Base-by-base conservation (phyloP, 495 filamentous ascomycete genomes). In the Talaromyces stipitatus region DNA sequence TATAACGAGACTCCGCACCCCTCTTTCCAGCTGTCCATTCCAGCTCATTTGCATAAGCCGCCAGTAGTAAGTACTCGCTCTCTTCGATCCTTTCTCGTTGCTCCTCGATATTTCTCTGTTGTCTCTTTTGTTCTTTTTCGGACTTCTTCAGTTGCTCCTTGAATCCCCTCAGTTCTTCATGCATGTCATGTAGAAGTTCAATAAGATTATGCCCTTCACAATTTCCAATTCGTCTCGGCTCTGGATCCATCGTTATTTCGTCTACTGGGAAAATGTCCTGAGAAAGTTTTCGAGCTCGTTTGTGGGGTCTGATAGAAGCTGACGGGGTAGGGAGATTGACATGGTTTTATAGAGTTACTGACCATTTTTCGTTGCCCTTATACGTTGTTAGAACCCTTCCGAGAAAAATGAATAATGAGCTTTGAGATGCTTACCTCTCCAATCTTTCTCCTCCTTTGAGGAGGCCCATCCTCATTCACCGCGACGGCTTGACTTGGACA, bases 391-490 rank as follows among this genome's bases (percentile, higher is more conserved):
- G n/a, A 50, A 28, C 6, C 10, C 24, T 12, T 50, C 11, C n/a
- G 22, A 50, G 28, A 16, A 50, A 50, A 24, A 50, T 20, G 47
- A 50, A 50, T 50, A 28, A 29, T 26, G n/a, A n/a, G n/a, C n/a
- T n/a, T n/a, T n/a, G n/a, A 28, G 11, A 28, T 50, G 11, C 23
- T 50, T 50, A 50, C 46, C 16, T 50, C 43, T 46, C 43, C 43
- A 46, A 46, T 9, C 43, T 46, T 24, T 46, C 43, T 46, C 22
- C 43, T 4, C 18, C 28, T 50, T 23, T 23, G 47, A 29, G 26
- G 47, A 29, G 26, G 47, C 47, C 26, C 47, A 28, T 50, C 47
- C 16, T 50, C 26, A 50, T 50, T 50, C 47, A 50, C 47, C 47
- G 12, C 23, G 12, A 50, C 28, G 11, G 47, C 47, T 46, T 4